Evolutionary conservation across 768 basidiomycete species (phyloP), one percentile per base, ranked within the genome.

Genomic region (Suillus subalutaceus): DNA sequence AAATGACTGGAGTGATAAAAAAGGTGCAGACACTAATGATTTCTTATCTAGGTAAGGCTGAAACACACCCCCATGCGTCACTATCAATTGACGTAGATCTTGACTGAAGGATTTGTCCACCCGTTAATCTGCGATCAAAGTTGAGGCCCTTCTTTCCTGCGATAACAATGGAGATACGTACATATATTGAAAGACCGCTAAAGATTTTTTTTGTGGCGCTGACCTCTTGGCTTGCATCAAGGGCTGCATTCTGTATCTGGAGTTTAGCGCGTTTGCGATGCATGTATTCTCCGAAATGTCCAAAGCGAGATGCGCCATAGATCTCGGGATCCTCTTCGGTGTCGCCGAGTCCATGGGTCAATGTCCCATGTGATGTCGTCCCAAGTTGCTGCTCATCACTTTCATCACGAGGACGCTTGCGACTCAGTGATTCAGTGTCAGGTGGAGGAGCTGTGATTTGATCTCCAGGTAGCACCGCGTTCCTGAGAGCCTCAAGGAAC

Each of bases 271-370:
- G 87, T 79, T 98, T 98, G 66, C 95, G 83, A 3, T 83, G 78
- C 93, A 97, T 94, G 73, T 97, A 98, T 72, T 96, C 90, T 0
- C 91, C 92, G 68, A 88, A 93, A 1, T 86, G 87, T 16, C 93
- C 95, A 74, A 96, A 98, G 43, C 82, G 85, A 38, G 90, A 86
- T 3, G 91, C 86, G 0, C 90, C 93, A 73, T 96, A 97, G 10
- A 86, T 83, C 30, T 83, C 80, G 12, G 81, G 78, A 61, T 83
- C 79, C 16, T 76, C 75, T 38, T 78, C 75, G 2, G 67, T 55
- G 40, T 30, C 26, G 30, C 58, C 40, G 6, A 30, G 40, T 43
- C 18, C 26, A 41, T 43, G 40, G 9, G 26, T n/a, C 38, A 58
- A 26, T 4, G 38, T 30, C 10, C 16, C 6, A 7, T 43, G 10